Evolutionary conservation across 805 yeast species (phyloP).

Genomic region (Kockiozyma suomiensis): DNA sequence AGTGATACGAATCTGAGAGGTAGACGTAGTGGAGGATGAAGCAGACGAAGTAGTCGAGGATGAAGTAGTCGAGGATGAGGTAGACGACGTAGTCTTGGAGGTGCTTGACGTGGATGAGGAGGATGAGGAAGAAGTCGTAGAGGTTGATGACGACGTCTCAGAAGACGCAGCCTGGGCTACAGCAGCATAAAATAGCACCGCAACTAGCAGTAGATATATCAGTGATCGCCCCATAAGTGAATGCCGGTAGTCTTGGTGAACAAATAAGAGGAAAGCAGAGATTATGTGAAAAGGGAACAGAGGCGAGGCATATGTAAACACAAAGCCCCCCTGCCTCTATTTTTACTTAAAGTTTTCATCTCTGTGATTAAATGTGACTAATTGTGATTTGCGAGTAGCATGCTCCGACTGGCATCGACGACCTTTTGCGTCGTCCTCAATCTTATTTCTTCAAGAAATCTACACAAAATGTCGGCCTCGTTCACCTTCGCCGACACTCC

Average conservation of each 20-base stretch:
- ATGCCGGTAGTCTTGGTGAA: background rate
- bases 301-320: background rate
- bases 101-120: background rate
- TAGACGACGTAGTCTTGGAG: background rate
- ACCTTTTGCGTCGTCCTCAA: background rate
- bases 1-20: conserved; percentile 13
- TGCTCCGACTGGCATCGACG: background rate
- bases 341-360: background rate
- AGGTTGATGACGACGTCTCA: too few relatives aligned
- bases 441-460: background rate
- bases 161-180: background rate
- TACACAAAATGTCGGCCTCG: conserved; percentile 16
- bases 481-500: conserved; percentile 67
- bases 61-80: conserved; percentile 4
- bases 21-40: conserved; percentile 3
- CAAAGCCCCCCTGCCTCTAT: background rate
- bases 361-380: background rate
- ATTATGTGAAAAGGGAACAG: background rate
- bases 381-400: background rate
- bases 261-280: background rate
- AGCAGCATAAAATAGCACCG: background rate
- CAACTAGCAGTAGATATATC: background rate
- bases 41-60: background rate
- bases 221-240: background rate
- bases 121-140: background rate